Evolutionary conservation across 139 green algal genomes (phyloP).

Genomic region (Desmodesmus armatus): DNA sequence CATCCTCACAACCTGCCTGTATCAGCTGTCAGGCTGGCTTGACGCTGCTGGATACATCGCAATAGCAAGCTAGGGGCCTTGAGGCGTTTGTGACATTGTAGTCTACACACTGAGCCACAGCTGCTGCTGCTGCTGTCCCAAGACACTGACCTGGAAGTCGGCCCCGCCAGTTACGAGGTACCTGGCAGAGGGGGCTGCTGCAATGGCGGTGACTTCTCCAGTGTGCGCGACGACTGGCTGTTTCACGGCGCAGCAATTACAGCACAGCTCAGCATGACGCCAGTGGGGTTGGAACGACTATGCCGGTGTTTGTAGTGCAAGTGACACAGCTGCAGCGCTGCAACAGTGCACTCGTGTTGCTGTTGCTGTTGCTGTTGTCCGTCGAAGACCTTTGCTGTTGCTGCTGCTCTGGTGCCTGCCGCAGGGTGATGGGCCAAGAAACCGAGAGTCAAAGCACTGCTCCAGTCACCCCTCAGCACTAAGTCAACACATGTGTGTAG

Average conservation of each 20-base stretch:
- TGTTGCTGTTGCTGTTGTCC: background rate
- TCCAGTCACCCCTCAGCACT: no score
- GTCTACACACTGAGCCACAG: background rate
- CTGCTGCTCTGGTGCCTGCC: background rate
- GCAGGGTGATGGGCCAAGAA: background rate
- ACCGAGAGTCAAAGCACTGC: background rate
- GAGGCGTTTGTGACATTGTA: background rate
- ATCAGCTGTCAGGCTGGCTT: no score
- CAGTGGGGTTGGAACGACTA: background rate
- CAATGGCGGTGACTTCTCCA: constrained; percentile 35
- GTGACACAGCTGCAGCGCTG: background rate
- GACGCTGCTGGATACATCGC: no score
- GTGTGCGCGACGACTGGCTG: constrained; percentile 42
- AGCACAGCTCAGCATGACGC: background rate
- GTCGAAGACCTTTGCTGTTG: no score
- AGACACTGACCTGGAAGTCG: constrained; percentile 42
- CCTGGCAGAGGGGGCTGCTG: background rate
- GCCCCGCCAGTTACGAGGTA: constrained; percentile 32
- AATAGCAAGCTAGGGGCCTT: no score
- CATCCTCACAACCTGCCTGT: no score
- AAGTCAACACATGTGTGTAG: background rate
- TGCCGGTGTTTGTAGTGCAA: background rate
- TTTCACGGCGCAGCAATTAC: background rate
- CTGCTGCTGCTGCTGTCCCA: background rate
- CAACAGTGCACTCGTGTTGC: background rate